These are phyloP conservation scores for Cucurbita ficifolia DNA, from an alignment of 306 rosid genomes.

Conservation along the genomic window DNA sequence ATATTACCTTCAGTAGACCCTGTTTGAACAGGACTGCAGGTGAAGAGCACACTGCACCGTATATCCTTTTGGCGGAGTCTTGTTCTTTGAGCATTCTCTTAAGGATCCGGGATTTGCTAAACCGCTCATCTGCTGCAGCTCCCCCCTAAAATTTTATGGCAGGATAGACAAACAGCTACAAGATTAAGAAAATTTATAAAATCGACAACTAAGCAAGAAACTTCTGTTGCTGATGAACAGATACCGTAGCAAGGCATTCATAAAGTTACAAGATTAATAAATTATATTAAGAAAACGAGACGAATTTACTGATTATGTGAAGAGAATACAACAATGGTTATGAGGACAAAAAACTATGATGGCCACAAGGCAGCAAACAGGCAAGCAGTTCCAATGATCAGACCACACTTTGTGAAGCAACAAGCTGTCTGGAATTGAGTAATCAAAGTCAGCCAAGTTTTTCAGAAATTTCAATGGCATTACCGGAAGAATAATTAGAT, in stretches of 20 bases:
- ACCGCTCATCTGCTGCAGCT: slow-evolving; percentile 37
- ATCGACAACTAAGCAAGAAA: not conserved
- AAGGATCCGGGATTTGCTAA: slow-evolving; percentile 57
- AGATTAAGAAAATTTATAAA: not conserved
- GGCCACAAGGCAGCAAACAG: not conserved
- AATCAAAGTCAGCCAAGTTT: not conserved
- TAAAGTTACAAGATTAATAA: not conserved
- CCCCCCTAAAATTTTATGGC: slow-evolving; percentile 48
- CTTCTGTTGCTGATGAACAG: not conserved
- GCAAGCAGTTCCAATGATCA: not conserved
- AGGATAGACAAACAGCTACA: not conserved
- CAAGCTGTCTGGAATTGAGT: not conserved
- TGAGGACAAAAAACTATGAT: not conserved
- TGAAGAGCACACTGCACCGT: slow-evolving; percentile 69
- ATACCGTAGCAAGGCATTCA: not conserved
- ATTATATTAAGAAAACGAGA: not conserved
- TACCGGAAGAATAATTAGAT: slow-evolving; percentile 84
- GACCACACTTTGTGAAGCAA: not conserved
- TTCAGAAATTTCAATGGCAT: slow-evolving; percentile 12
- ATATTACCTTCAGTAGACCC: slow-evolving; percentile 70
- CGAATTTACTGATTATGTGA: not conserved
- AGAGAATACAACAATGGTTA: not conserved
- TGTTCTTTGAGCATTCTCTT: slow-evolving; percentile 76
- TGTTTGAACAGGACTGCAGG: slow-evolving; percentile 47
- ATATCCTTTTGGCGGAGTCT: slow-evolving; percentile 48